phyloP scores from a whole-genome alignment of 2,329 filamentous ascomycete species.

The Colletotrichum lindemuthianum region DNA sequence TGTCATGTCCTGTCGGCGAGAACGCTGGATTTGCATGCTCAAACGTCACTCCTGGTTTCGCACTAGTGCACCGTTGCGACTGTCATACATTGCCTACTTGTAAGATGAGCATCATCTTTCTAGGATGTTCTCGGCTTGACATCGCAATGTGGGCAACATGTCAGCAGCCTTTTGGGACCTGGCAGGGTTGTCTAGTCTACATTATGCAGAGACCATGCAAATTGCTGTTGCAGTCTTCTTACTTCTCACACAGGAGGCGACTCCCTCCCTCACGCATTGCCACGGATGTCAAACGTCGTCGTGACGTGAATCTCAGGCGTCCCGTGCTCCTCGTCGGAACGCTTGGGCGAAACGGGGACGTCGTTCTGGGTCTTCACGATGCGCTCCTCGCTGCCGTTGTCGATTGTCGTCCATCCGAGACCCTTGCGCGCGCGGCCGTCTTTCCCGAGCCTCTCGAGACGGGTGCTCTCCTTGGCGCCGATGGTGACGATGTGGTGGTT shows the following conservation, averaged over 20 bases:
- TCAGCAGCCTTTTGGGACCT: no score
- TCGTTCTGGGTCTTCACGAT: slow-evolving; percentile 31
- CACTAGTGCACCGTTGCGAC: no score
- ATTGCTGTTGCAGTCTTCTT: background rate
- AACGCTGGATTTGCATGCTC: no score
- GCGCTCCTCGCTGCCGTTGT: slow-evolving; percentile 38
- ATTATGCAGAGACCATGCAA: background rate
- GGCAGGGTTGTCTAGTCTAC: no score
- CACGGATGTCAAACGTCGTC: slow-evolving; percentile 9
- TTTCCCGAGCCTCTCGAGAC: slow-evolving; percentile 34
- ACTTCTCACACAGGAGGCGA: background rate
- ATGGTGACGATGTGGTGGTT: slow-evolving; percentile 38
- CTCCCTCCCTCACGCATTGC: no score
- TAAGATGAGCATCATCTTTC: no score
- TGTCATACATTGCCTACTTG: no score
- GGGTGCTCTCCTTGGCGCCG: slow-evolving; percentile 32
- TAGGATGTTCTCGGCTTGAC: no score
- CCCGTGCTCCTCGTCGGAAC: slow-evolving; percentile 15
- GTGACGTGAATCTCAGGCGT: slow-evolving; percentile 13
- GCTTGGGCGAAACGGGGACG: slow-evolving; percentile 14
- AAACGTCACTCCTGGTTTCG: no score
- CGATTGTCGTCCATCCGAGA: slow-evolving; percentile 39
- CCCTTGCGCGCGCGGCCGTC: slow-evolving; percentile 31
- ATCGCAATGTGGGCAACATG: no score
- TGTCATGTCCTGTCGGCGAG: no score